A percentile compares a stretch with the other conserved stretches of the same genome.
Conservation (phyloP, 1,139 yeast species). For the Pichia cactophila region DNA sequence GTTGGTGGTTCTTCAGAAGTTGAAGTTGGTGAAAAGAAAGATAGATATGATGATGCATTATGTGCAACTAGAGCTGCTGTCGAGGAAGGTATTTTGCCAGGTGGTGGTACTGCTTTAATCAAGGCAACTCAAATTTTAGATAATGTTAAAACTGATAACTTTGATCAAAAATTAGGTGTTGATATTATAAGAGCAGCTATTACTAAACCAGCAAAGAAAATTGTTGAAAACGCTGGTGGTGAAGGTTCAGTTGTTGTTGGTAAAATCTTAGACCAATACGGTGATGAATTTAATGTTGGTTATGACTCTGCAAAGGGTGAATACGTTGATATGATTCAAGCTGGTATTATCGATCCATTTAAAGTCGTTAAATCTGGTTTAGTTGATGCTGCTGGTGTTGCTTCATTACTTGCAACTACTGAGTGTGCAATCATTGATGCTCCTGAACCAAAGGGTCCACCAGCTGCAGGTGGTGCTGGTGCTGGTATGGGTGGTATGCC, state of each 20-base stretch:
- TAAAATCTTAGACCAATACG: constrained; percentile 76
- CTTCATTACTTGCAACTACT: constrained; percentile 94
- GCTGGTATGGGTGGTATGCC: constrained; percentile 56
- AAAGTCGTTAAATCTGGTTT: constrained; percentile 97
- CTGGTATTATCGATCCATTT: constrained; percentile 98
- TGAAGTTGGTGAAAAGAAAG: constrained; percentile 99
- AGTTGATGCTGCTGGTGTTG: constrained; percentile 97
- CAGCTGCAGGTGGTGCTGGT: constrained; percentile 51
- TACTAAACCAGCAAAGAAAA: constrained; percentile 93
- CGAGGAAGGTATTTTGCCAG: constrained; percentile 98
- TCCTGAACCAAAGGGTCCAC: constrained; percentile 79
- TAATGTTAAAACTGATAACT: constrained; percentile 75
- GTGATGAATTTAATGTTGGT: constrained; percentile 83
- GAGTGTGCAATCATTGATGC: constrained; percentile 98
- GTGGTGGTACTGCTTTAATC: constrained; percentile 98
- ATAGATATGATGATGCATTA: constrained; percentile 97
- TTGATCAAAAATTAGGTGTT: constrained; percentile 97
- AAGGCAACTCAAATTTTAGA: constrained; percentile 87
- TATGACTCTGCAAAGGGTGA: constrained; percentile 92
- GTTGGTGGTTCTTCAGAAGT: constrained; percentile 98
- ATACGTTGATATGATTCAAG: constrained; percentile 92
- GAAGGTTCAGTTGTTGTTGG: constrained; percentile 98
- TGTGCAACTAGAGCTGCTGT: constrained; percentile 99
- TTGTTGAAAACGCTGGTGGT: constrained; percentile 97
- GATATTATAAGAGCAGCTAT: constrained; percentile 93